Conservation (phyloP, 2,329 filamentous ascomycete genomes). For the Stromatinia cepivora region DNA sequence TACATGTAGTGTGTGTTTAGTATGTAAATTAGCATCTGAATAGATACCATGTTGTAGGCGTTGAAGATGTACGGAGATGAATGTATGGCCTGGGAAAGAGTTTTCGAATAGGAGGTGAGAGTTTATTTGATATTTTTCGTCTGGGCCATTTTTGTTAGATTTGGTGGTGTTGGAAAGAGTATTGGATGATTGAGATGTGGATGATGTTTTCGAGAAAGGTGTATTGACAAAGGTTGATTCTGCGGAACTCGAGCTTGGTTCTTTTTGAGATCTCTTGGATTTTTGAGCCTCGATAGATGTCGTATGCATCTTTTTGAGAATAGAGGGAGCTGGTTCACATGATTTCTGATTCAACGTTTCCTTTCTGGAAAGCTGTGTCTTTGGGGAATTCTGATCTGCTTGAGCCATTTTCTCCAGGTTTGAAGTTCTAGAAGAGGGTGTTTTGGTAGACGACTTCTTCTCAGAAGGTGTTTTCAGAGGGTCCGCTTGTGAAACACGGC, state of each 20-base stretch:
- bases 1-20: constrained; percentile 45
- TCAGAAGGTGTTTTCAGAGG: background rate
- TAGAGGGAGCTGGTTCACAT: background rate
- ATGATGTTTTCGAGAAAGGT: background rate
- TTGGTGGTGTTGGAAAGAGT: background rate
- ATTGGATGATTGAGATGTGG: background rate
- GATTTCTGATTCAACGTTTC: background rate
- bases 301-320: background rate
- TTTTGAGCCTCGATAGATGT: background rate
- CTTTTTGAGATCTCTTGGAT: background rate
- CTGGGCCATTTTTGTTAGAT: constrained; percentile 31
- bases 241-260: background rate
- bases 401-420: background rate
- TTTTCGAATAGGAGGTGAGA: constrained; percentile 51
- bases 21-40: constrained; percentile 46
- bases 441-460: background rate
- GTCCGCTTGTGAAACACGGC: background rate
- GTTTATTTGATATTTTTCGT: constrained; percentile 38
- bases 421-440: background rate
- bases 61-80: constrained; percentile 51
- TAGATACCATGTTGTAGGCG: constrained; percentile 52
- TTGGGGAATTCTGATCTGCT: background rate
- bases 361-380: background rate
- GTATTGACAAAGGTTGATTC: background rate
- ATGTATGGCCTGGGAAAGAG: constrained; percentile 49